Evolutionary conservation across 2,329 filamentous ascomycete genomes (phyloP).

Genomic region (Fusarium irregulare): DNA sequence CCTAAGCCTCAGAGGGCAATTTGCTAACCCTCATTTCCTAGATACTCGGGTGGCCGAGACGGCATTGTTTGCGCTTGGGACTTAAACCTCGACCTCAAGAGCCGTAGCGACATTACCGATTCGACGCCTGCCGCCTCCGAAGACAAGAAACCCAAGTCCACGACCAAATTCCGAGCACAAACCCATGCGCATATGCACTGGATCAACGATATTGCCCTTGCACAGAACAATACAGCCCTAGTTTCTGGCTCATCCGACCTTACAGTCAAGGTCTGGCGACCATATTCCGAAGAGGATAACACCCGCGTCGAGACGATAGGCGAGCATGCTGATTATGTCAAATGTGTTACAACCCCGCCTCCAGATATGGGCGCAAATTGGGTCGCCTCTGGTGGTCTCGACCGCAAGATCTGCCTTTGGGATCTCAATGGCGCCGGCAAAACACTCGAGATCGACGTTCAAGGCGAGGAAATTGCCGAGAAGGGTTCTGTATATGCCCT

Average conservation of each 20-base stretch:
- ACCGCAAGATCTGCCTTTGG: conserved; percentile 93
- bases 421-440: conserved; percentile 90
- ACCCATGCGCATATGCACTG: conserved; percentile 88
- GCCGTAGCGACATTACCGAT: conserved; percentile 43
- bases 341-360: conserved; percentile 84
- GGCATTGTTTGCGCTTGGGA: conserved; percentile 98
- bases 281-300: conserved; percentile 70
- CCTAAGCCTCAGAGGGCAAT: neutral
- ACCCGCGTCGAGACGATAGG: conserved; percentile 76
- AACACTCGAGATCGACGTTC: conserved; percentile 85
- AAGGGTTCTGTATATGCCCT: conserved; percentile 97
- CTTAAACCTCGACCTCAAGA: conserved; percentile 75
- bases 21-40: conserved; percentile 53
- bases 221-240: conserved; percentile 80
- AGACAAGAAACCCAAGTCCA: conserved; percentile 53
- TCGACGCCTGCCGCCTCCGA: conserved; percentile 46
- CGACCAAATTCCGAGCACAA: conserved; percentile 70
- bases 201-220: conserved; percentile 92
- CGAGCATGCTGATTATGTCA: conserved; percentile 95
- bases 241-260: conserved; percentile 95
- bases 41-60: conserved; percentile 95
- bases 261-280: conserved; percentile 92
- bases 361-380: conserved; percentile 74
- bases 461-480: conserved; percentile 82
- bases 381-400: conserved; percentile 93